Conservation (phyloP, 2,329 filamentous ascomycete genomes). For the Simplicillium aogashimaense region DNA sequence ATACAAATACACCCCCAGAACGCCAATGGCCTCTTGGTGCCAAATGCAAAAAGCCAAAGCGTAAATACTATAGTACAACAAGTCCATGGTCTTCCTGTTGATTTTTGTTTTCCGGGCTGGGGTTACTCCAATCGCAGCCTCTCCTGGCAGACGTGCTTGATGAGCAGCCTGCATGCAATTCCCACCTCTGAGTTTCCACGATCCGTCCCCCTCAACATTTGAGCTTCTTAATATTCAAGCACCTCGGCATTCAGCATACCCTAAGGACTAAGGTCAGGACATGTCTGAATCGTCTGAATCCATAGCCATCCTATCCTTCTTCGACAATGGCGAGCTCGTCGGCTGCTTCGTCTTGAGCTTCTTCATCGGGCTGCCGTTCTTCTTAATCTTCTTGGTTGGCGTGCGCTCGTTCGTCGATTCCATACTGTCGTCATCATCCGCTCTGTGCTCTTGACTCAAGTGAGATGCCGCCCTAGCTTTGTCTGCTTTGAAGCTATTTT, state of each 20-base stretch:
- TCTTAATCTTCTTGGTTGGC: conserved; percentile 23
- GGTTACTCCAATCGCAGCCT: too few species aligned
- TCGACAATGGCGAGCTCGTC: conserved; percentile 36
- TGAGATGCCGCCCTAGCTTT: conserved; percentile 41
- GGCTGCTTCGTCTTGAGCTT: conserved; percentile 37
- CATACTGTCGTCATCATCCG: conserved; percentile 15
- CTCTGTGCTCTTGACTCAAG: conserved; percentile 38
- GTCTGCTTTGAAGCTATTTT: conserved; percentile 41
- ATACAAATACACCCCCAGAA: not conserved
- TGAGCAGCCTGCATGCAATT: conserved; percentile 18
- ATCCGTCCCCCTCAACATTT: too few species aligned
- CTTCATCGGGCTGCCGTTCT: conserved; percentile 28
- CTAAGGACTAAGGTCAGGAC: too few species aligned
- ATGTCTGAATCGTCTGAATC: conserved; percentile 45
- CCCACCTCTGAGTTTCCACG: too few species aligned
- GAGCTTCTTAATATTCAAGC: too few species aligned
- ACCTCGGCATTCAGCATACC: too few species aligned
- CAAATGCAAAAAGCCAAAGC: too few species aligned
- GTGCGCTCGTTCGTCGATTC: conserved; percentile 13
- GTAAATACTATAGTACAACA: too few species aligned
- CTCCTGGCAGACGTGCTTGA: conserved; percentile 40
- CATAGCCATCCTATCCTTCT: conserved; percentile 37
- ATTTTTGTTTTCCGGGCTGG: too few species aligned
- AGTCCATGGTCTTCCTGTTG: too few species aligned
- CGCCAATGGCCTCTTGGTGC: too few species aligned